These are phyloP conservation scores for Triadica sebifera DNA, from an alignment of 345 rosid genomes.

Conservation along the genomic window DNA sequence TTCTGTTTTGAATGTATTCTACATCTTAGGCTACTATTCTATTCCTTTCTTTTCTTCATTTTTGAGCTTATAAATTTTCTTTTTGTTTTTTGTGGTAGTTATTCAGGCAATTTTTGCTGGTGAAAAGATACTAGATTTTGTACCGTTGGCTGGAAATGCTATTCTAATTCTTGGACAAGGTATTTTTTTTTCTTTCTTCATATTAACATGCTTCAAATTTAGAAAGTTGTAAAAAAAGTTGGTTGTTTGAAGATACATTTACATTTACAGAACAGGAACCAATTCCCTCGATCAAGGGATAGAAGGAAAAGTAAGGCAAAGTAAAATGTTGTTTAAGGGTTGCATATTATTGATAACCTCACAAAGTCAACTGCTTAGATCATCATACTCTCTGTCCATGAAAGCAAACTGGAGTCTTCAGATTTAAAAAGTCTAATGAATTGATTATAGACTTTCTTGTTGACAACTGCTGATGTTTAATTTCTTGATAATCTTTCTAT, in stretches of 20 bases:
- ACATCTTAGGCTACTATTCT: background rate
- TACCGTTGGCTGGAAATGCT: conserved; percentile 51
- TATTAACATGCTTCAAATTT: background rate
- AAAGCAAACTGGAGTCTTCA: background rate
- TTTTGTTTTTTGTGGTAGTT: conserved; percentile 37
- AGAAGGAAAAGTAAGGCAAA: background rate
- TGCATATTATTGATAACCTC: background rate
- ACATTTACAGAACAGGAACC: background rate
- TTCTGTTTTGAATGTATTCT: background rate
- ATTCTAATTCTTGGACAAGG: conserved; percentile 71
- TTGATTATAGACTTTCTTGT: too few species aligned
- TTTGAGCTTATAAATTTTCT: conserved; percentile 1
- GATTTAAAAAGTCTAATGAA: too few species aligned
- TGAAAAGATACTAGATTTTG: conserved; percentile 61
- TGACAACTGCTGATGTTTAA: too few species aligned
- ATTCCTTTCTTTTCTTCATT: background rate
- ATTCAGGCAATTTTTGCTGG: conserved; percentile 52
- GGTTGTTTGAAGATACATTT: background rate
- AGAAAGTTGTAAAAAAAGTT: background rate
- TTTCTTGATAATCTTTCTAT: background rate
- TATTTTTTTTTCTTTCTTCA: conserved; percentile 26
- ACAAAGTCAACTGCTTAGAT: background rate
- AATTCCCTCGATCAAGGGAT: background rate
- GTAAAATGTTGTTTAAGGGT: background rate
- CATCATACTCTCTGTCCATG: background rate